Conservation (phyloP, 2,329 filamentous ascomycete species). For the Alternaria incomplexa region DNA sequence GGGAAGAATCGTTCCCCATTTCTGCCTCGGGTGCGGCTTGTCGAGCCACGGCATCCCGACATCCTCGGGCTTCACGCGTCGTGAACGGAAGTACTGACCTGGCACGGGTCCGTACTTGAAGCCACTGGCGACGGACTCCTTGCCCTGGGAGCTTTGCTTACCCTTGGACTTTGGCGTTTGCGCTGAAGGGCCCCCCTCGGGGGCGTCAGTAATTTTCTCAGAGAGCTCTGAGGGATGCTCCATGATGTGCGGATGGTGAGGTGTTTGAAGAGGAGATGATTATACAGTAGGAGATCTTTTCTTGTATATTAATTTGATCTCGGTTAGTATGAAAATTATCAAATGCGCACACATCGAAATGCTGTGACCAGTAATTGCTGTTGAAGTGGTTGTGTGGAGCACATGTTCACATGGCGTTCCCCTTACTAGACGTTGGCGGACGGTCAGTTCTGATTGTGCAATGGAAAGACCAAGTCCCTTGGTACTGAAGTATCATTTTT, state of each 20-base stretch:
- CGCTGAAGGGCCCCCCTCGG: not conserved
- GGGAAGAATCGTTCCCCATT: slow-evolving; percentile 84
- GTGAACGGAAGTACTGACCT: slow-evolving; percentile 68
- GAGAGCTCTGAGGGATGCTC: not conserved
- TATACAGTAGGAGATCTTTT: not conserved
- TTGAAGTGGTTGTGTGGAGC: not conserved
- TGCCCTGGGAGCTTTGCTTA: not conserved
- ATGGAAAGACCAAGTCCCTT: not conserved
- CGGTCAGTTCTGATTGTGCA: not conserved
- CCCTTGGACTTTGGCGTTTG: slow-evolving; percentile 9
- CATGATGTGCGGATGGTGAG: not conserved
- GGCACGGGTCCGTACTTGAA: slow-evolving; percentile 12
- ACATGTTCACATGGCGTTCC: not conserved
- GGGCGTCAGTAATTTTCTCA: not conserved
- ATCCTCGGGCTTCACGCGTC: slow-evolving; percentile 73
- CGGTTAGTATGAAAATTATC: not conserved
- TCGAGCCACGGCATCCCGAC: slow-evolving; percentile 78
- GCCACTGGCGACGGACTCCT: slow-evolving; percentile 11
- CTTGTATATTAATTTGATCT: not conserved
- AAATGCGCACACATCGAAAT: not conserved
- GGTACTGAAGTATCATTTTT: not conserved
- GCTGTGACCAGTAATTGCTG: not conserved
- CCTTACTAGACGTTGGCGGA: not conserved
- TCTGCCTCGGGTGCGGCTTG: slow-evolving; percentile 78
- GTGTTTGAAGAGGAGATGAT: not conserved